Evolutionary conservation across 495 filamentous ascomycete species (phyloP), one percentile per base, ranked within the genome.

Genomic region (Filosporella fistucella): DNA sequence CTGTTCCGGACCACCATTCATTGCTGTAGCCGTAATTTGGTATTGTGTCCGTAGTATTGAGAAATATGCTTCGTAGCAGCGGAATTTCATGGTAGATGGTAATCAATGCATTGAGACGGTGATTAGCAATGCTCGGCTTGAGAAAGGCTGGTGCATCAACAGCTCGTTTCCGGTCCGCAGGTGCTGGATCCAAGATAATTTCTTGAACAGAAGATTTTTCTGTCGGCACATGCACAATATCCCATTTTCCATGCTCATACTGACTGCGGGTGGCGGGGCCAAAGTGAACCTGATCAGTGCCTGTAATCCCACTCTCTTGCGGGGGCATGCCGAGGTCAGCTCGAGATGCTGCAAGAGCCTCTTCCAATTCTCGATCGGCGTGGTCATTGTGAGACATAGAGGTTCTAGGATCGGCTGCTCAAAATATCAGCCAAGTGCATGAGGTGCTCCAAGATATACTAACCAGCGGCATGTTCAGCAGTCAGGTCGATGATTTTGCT

Each of bases 61-160:
- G 69, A 24, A 96, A 71, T 7, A 81, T 75, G 54, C 93, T 87
- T 38, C 89, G 76, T 12, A 82, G 82, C 30, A 82, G 67, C n/a
- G 91, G 91, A 45, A 96, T 91, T 33, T 82, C 71, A 57, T 91
- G 86, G n/a, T 88, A 69, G 35, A 94, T 90, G 10, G 85, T 89
- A 28, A 96, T 49, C 1, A 91, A 63, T 1, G 75, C 78, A 20
- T 85, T 81, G 11, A 95, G 63, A 51, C 80, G 78, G 38, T 82
- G 72, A 21, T 65, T 63, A 13, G 68, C 69, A 2, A 75, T 73
- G 11, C 79, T 75, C 35, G 85, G 81, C 38, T 81, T 82, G 35
- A 96, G 67, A 48, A 95, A 91, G 1, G 78, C 81, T 1, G 89
- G 88, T 17, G 74, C 71, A 42, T 69, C 72, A 7, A 63, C 58